phyloP scores from a whole-genome alignment of 2,329 filamentous ascomycete species.

The Fusarium piperis region DNA sequence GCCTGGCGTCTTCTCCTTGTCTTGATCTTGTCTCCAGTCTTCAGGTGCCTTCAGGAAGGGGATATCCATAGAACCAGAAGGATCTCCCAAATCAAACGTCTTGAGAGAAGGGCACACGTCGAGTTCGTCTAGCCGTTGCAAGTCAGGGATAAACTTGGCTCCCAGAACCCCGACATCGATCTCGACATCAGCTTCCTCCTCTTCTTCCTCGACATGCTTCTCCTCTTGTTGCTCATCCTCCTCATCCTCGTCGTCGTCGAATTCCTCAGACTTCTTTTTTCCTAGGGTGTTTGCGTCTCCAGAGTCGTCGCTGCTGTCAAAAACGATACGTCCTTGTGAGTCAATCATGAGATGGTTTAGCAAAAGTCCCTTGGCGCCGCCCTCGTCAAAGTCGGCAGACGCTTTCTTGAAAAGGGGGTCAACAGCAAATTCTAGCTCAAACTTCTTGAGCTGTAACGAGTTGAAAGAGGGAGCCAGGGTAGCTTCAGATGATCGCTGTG shows the following conservation, averaged over 20 bases:
- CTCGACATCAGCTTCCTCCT: slow-evolving; percentile 63
- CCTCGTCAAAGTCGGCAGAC: slow-evolving; percentile 97
- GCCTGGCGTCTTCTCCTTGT: slow-evolving; percentile 67
- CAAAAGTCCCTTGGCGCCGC: slow-evolving; percentile 92
- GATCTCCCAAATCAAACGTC: slow-evolving; percentile 89
- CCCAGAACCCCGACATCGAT: slow-evolving; percentile 83
- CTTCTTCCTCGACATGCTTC: slow-evolving; percentile 49
- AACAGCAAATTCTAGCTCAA: slow-evolving; percentile 95
- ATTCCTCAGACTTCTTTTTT: slow-evolving; percentile 52
- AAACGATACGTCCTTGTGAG: slow-evolving; percentile 89
- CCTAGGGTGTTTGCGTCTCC: slow-evolving; percentile 57
- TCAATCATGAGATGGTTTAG: slow-evolving; percentile 98
- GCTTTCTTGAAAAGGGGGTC: slow-evolving; percentile 99
- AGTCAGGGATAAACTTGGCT: slow-evolving; percentile 85
- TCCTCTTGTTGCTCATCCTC: slow-evolving; percentile 46
- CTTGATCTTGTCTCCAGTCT: slow-evolving; percentile 80
- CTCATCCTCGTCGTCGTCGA: slow-evolving; percentile 51
- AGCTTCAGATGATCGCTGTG: slow-evolving; percentile 86
- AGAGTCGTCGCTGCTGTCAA: slow-evolving; percentile 94
- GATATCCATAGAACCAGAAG: slow-evolving; percentile 85
- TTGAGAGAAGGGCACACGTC: slow-evolving; percentile 96
- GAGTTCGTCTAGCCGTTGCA: slow-evolving; percentile 79
- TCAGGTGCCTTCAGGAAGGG: slow-evolving; percentile 91
- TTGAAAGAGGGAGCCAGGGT: slow-evolving; percentile 90
- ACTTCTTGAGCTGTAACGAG: slow-evolving; percentile 92